Percentiles rank a stretch among this genome's conserved stretches.
phyloP scores from a whole-genome alignment of 129 eudicot genomes.

The Flaveria trinervia region DNA sequence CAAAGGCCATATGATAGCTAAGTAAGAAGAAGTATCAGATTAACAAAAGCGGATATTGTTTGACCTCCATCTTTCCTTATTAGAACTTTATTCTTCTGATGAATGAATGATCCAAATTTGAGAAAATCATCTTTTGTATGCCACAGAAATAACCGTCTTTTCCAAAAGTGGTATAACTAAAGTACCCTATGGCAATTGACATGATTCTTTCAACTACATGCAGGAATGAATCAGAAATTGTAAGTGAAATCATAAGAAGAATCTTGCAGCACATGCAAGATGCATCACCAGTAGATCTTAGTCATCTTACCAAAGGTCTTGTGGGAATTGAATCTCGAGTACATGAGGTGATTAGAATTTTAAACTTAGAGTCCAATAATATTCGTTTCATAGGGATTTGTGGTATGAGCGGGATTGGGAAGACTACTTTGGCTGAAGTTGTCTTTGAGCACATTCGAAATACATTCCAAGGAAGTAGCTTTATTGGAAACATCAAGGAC shows the following conservation, averaged over 20 bases:
- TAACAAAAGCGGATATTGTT: too few species aligned
- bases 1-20: too few species aligned
- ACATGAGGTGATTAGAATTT: background rate
- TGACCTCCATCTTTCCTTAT: too few species aligned
- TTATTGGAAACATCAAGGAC: slow-evolving; percentile 31
- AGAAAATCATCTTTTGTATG: background rate
- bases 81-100: too few species aligned
- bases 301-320: background rate
- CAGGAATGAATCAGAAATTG: background rate
- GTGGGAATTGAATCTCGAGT: slow-evolving; percentile 5
- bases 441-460: background rate
- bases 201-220: background rate
- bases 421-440: slow-evolving; percentile 17
- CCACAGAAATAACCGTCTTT: background rate
- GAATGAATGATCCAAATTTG: too few species aligned
- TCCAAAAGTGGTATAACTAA: too few species aligned
- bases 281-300: background rate
- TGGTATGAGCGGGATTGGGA: slow-evolving; percentile 30
- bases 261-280: background rate
- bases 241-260: background rate
- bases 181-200: background rate
- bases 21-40: too few species aligned
- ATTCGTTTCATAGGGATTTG: slow-evolving; percentile 27
- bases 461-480: slow-evolving; percentile 4
- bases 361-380: slow-evolving; percentile 1